Percentiles rank a stretch among this genome's conserved stretches.
Evolutionary conservation across 371 early-diverging fungal species (phyloP).

Genomic region (Modicella reniformis): DNA sequence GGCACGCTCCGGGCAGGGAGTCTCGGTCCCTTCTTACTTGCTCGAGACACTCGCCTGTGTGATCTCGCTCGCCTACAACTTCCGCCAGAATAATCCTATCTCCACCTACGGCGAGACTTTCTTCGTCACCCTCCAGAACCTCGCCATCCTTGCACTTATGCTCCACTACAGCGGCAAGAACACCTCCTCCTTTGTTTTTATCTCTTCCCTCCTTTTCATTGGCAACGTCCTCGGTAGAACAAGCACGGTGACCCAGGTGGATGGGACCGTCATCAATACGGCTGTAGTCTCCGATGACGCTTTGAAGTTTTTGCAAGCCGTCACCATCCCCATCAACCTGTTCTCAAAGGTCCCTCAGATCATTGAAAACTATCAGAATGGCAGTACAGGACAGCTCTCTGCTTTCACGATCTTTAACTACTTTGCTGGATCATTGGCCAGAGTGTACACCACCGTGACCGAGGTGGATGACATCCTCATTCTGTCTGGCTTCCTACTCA

Average conservation of each 20-base stretch:
- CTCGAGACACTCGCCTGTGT: conserved; percentile 85
- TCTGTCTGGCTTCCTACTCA: conserved; percentile 75
- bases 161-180: conserved; percentile 64
- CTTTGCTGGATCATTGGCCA: conserved; percentile 84
- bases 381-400: conserved; percentile 90
- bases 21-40: conserved; percentile 81
- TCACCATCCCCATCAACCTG: conserved; percentile 84
- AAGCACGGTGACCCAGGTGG: conserved; percentile 9
- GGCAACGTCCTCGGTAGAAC: conserved; percentile 43
- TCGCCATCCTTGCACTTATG: conserved; percentile 80
- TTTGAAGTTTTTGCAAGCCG: conserved; percentile 74
- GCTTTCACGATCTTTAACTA: conserved; percentile 87
- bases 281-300: conserved; percentile 59
- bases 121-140: conserved; percentile 83
- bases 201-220: conserved; percentile 43
- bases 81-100: conserved; percentile 84
- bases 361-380: conserved; percentile 73
- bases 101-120: conserved; percentile 92
- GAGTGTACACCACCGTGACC: conserved; percentile 90
- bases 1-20: conserved; percentile 79
- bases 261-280: conserved; percentile 51
- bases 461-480: conserved; percentile 86
- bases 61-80: conserved; percentile 87
- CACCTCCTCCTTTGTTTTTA: conserved; percentile 42
- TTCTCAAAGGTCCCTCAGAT: conserved; percentile 91